A percentile compares a stretch with the other conserved stretches of the same genome.
Conservation (phyloP, 768 basidiomycete species). For the Tulasnella sp. region DNA sequence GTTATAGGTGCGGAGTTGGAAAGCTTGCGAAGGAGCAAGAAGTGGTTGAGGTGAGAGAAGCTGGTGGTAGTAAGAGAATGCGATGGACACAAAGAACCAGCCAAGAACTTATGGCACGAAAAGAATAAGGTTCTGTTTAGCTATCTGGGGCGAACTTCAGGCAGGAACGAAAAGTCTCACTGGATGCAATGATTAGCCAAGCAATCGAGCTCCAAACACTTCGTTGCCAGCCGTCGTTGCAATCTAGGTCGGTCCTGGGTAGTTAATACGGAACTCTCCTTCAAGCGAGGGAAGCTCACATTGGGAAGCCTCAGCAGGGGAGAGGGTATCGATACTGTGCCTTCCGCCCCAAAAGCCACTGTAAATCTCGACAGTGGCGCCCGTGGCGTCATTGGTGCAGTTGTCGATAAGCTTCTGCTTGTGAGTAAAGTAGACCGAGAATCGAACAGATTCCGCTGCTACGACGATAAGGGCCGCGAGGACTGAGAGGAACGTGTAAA, state of each 20-base stretch:
- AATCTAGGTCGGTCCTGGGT: constrained; percentile 48
- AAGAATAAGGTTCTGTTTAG: background rate
- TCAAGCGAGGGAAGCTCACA: constrained; percentile 42
- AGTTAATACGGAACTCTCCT: constrained; percentile 43
- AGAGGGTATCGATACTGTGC: constrained; percentile 33
- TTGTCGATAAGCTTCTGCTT: constrained; percentile 55
- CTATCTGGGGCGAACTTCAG: background rate
- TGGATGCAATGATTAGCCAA: constrained; percentile 53
- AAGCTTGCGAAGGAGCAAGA: constrained; percentile 34
- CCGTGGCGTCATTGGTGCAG: constrained; percentile 47
- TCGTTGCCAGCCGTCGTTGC: constrained; percentile 55
- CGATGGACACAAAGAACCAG: constrained; percentile 59
- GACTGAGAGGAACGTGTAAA: constrained; percentile 17
- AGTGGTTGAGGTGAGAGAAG: constrained; percentile 59
- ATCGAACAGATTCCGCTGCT: constrained; percentile 22
- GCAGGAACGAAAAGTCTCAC: constrained; percentile 45
- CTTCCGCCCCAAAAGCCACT: constrained; percentile 43
- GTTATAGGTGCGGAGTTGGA: constrained; percentile 21
- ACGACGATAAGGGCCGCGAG: constrained; percentile 25
- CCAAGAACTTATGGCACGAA: constrained; percentile 47
- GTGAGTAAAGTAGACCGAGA: constrained; percentile 25
- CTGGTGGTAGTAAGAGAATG: constrained; percentile 73
- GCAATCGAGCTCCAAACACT: constrained; percentile 69
- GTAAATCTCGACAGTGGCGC: constrained; percentile 40
- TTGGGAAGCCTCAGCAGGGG: constrained; percentile 18